A percentile compares a stretch with the other conserved stretches of the same genome.
phyloP scores from a whole-genome alignment of 2,329 filamentous ascomycete species.

The Polychaeton citri region DNA sequence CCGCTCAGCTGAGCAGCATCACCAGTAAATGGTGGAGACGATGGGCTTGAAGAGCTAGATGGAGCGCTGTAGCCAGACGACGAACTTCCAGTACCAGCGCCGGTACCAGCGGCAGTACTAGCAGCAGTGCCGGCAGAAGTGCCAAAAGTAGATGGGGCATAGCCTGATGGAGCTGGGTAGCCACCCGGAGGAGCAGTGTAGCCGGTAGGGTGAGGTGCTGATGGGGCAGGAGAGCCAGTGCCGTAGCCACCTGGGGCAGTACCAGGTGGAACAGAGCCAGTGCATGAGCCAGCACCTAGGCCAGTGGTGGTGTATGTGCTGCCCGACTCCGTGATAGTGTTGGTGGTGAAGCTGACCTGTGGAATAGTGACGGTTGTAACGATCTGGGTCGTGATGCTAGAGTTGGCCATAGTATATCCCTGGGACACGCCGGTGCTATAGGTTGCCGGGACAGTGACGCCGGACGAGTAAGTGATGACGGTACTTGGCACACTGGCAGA shows the following conservation, averaged over 20 bases:
- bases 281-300: constrained; percentile 22
- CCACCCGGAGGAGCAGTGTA: not conserved
- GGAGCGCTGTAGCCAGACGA: constrained; percentile 5
- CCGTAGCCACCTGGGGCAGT: constrained; percentile 9
- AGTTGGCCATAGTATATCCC: constrained; percentile 19
- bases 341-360: constrained; percentile 28
- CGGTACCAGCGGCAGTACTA: constrained; percentile 2
- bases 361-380: constrained; percentile 33
- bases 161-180: constrained; percentile 5
- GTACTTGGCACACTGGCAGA: constrained; percentile 16
- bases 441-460: constrained; percentile 22
- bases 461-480: constrained; percentile 28
- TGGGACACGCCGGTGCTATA: constrained; percentile 21
- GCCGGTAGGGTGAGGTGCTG: not conserved
- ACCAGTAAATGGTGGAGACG: constrained; percentile 11
- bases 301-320: constrained; percentile 19
- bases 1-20: constrained; percentile 10
- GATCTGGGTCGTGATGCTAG: constrained; percentile 18
- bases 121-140: constrained; percentile 5
- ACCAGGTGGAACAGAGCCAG: constrained; percentile 17
- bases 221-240: not conserved
- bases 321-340: constrained; percentile 16
- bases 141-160: not conserved
- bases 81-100: constrained; percentile 6
- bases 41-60: constrained; percentile 5